These are phyloP conservation scores for Candida sp. DNA, from an alignment of 1,139 yeast genomes.

Conservation along the genomic window DNA sequence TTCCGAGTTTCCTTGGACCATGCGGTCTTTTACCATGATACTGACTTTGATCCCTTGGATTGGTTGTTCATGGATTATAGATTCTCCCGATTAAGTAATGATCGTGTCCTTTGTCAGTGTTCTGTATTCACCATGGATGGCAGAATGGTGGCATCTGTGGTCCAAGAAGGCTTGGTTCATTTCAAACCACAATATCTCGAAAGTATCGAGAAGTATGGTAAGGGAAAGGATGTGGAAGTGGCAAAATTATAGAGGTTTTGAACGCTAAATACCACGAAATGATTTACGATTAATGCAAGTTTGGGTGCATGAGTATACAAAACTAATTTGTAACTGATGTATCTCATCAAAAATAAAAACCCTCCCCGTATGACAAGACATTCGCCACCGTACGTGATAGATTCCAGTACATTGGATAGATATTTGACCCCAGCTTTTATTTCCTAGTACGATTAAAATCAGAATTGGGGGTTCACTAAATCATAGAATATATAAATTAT, in stretches of 20 bases:
- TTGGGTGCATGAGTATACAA: too few relatives aligned
- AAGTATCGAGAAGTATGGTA: background rate
- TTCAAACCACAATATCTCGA: constrained; percentile 3
- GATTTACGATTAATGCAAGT: too few relatives aligned
- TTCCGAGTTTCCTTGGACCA: constrained; percentile 44
- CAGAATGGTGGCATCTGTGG: constrained; percentile 25
- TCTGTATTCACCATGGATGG: constrained; percentile 27
- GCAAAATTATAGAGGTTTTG: background rate
- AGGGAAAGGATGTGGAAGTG: constrained; percentile 7
- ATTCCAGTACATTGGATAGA: too few relatives aligned
- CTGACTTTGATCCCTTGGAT: constrained; percentile 30
- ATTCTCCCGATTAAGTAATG: constrained; percentile 32
- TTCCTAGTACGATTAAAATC: too few relatives aligned
- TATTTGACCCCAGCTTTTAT: too few relatives aligned
- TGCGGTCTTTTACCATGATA: constrained; percentile 35
- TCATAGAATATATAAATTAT: too few relatives aligned
- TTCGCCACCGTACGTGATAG: too few relatives aligned
- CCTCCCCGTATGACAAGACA: too few relatives aligned
- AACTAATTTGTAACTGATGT: too few relatives aligned
- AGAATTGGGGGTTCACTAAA: too few relatives aligned
- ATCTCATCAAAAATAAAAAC: too few relatives aligned
- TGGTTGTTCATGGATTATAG: constrained; percentile 39
- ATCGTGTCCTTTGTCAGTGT: constrained; percentile 28
- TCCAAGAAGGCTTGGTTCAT: constrained; percentile 28
- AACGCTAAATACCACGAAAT: too few relatives aligned